A percentile compares a stretch with the other conserved stretches of the same genome.
phyloP scores from a whole-genome alignment of 78 protist species.

The Dictyostelium citrinum region DNA sequence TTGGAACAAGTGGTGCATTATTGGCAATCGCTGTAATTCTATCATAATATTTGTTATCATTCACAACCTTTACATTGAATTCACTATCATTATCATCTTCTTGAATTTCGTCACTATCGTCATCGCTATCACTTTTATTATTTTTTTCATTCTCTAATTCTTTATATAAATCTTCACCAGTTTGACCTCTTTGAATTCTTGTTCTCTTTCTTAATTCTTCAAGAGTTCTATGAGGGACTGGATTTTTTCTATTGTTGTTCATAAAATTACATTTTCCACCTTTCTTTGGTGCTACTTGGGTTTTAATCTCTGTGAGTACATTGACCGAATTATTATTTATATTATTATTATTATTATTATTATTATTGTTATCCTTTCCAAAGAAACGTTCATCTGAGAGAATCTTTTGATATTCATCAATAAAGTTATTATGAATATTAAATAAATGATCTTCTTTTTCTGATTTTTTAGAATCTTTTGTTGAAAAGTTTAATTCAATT shows the following conservation, averaged over 20 bases:
- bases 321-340: background rate
- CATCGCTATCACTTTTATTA: background rate
- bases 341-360: too few species aligned
- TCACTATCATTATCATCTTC: background rate
- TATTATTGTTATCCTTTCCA: background rate
- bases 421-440: background rate
- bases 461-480: background rate
- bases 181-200: background rate
- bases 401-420: background rate
- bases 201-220: background rate
- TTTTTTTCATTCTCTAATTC: background rate
- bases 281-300: background rate
- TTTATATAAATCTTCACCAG: background rate
- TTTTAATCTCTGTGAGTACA: background rate
- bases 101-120: background rate
- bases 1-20: background rate
- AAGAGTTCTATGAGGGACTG: background rate
- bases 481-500: background rate
- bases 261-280: background rate
- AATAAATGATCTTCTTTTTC: background rate
- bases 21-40: background rate
- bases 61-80: background rate
- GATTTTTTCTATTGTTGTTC: background rate
- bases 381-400: background rate
- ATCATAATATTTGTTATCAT: background rate